Evolutionary conservation across 2,329 filamentous ascomycete genomes (phyloP).

Genomic region (Fusarium albosuccineum): DNA sequence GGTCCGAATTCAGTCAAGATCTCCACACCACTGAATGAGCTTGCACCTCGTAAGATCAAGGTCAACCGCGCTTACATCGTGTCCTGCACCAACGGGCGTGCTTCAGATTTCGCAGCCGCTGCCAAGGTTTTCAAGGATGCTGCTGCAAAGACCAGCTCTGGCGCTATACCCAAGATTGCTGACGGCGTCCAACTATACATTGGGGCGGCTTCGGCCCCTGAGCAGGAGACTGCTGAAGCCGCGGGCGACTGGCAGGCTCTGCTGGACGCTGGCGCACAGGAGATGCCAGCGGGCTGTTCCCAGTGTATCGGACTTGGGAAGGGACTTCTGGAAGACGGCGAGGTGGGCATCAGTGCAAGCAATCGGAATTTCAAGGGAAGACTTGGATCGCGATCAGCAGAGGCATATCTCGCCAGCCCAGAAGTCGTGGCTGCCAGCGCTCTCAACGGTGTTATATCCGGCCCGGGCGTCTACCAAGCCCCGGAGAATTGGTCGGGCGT

Average conservation of each 20-base stretch:
- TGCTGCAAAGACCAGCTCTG: slow-evolving; percentile 62
- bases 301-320: slow-evolving; percentile 72
- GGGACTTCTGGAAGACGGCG: too few relatives aligned
- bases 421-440: slow-evolving; percentile 2
- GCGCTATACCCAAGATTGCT: slow-evolving; percentile 76
- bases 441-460: background rate
- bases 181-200: slow-evolving; percentile 87
- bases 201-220: slow-evolving; percentile 81
- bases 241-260: slow-evolving; percentile 86
- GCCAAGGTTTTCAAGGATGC: slow-evolving; percentile 87
- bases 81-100: slow-evolving; percentile 83
- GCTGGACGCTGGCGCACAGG: slow-evolving; percentile 25
- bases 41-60: slow-evolving; percentile 79
- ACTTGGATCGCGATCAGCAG: too few relatives aligned
- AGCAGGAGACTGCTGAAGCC: slow-evolving; percentile 82
- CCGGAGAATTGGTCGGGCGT: background rate
- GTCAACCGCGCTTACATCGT: slow-evolving; percentile 88
- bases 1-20: slow-evolving; percentile 93
- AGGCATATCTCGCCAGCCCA: slow-evolving; percentile 68
- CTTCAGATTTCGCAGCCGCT: slow-evolving; percentile 83
- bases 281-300: slow-evolving; percentile 64
- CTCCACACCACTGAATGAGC: slow-evolving; percentile 78
- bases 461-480: background rate
- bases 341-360: too few relatives aligned
- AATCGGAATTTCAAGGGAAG: too few relatives aligned